phyloP scores from a whole-genome alignment of 1,284 basidiomycete species.

The Cryptococcus sp. region DNA sequence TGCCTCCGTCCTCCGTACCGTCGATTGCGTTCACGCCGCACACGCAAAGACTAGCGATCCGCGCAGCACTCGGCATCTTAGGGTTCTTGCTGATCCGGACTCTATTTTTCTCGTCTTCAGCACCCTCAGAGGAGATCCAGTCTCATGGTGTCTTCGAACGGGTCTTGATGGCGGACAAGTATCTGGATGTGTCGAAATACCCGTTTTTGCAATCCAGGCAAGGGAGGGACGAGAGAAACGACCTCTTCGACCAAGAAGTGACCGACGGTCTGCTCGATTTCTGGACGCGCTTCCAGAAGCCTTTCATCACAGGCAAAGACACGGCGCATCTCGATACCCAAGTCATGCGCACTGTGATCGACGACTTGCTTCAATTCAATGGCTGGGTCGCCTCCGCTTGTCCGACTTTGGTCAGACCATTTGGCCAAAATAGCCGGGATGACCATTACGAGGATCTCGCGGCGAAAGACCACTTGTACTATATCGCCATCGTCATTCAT shows the following conservation, averaged over 20 bases:
- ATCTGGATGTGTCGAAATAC: slow-evolving; percentile 81
- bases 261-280: slow-evolving; percentile 77
- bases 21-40: slow-evolving; percentile 37
- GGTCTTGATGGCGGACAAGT: slow-evolving; percentile 78
- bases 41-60: slow-evolving; percentile 46
- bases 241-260: slow-evolving; percentile 75
- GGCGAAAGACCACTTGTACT: slow-evolving; percentile 80
- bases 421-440: slow-evolving; percentile 80
- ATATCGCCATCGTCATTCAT: slow-evolving; percentile 87
- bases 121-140: slow-evolving; percentile 61
- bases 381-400: slow-evolving; percentile 99
- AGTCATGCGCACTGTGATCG: slow-evolving; percentile 79
- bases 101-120: slow-evolving; percentile 40
- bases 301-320: slow-evolving; percentile 77
- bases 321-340: slow-evolving; percentile 86
- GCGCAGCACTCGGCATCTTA: slow-evolving; percentile 42
- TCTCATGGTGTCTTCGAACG: slow-evolving; percentile 80
- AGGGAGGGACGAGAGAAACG: slow-evolving; percentile 77
- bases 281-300: slow-evolving; percentile 86
- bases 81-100: slow-evolving; percentile 44
- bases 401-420: slow-evolving; percentile 83
- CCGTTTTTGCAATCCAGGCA: slow-evolving; percentile 81
- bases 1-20: slow-evolving; percentile 25
- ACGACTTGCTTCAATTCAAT: slow-evolving; percentile 85
- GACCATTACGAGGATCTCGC: slow-evolving; percentile 85